phyloP scores from a whole-genome alignment of 139 green algal genomes.

The Chlorella sorokiniana region DNA sequence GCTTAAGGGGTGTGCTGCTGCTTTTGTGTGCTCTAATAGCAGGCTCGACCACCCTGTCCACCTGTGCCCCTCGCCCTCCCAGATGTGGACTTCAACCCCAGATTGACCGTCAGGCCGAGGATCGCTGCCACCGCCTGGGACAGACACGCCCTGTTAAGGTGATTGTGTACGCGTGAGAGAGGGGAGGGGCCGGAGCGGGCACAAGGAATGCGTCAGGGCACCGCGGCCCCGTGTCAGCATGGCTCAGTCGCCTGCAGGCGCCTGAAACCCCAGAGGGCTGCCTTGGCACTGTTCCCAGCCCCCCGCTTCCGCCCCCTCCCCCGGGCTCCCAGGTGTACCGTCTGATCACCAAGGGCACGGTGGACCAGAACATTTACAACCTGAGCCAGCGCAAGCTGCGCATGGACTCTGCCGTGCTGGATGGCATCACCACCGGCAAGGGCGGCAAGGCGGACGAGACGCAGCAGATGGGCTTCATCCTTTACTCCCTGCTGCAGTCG shows the following conservation, averaged over 20 bases:
- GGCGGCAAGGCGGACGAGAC: constrained; percentile 38
- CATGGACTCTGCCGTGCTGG: constrained; percentile 69
- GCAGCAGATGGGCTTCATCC: constrained; percentile 51
- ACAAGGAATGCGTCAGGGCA: too few relatives aligned
- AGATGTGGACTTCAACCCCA: constrained; percentile 93
- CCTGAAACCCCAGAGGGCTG: neutral
- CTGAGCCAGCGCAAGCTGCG: constrained; percentile 89
- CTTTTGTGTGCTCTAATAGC: too few relatives aligned
- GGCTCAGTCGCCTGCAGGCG: too few relatives aligned
- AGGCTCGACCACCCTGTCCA: neutral
- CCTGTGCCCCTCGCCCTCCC: neutral
- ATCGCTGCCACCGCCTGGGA: constrained; percentile 80
- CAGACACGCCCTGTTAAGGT: constrained; percentile 82
- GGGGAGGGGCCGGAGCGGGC: too few relatives aligned
- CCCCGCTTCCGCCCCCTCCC: neutral
- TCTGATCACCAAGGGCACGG: constrained; percentile 79
- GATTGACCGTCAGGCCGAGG: constrained; percentile 81
- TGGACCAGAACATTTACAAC: constrained; percentile 85
- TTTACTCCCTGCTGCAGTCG: constrained; percentile 31
- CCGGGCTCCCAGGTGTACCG: constrained; percentile 72
- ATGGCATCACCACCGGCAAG: constrained; percentile 47
- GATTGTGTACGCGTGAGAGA: too few relatives aligned
- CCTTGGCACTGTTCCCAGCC: neutral
- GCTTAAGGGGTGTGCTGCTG: neutral
- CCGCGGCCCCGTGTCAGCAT: too few relatives aligned